phyloP scores from a whole-genome alignment of 2,329 filamentous ascomycete genomes.

The Venturia carpophila region DNA sequence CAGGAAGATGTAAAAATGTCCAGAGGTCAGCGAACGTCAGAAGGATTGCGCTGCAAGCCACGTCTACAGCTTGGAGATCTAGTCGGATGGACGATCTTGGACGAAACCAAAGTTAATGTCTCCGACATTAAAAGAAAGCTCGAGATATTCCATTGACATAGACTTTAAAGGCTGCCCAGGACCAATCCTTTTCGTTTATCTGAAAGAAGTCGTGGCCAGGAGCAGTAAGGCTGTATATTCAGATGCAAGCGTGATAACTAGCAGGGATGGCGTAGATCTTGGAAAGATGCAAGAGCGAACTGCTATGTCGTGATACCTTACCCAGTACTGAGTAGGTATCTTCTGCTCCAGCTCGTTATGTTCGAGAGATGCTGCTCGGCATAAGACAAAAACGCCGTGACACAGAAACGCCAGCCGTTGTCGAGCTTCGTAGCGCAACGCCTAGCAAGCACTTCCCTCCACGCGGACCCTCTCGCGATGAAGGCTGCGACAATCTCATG shows the following conservation, averaged over 20 bases:
- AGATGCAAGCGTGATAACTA: neutral
- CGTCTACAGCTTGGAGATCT: neutral
- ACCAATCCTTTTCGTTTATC: neutral
- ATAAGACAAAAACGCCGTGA: no score
- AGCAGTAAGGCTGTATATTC: neutral
- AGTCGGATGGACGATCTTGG: neutral
- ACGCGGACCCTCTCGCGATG: no score
- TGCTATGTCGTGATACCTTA: slow-evolving; percentile 1
- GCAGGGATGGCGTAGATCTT: neutral
- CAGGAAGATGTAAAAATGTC: neutral
- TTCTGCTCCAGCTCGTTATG: neutral
- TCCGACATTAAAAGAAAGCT: neutral
- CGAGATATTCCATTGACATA: neutral
- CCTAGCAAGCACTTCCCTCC: no score
- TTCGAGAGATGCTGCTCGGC: no score
- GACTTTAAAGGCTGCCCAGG: neutral
- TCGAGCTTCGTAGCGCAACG: no score
- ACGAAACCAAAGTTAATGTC: neutral
- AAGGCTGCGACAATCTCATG: no score
- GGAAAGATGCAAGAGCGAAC: slow-evolving; percentile 1
- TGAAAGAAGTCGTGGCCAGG: neutral
- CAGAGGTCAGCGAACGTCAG: slow-evolving; percentile 1
- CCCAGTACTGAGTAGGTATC: neutral
- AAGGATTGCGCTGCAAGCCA: neutral
- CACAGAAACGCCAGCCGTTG: no score